phyloP scores from a whole-genome alignment of 768 basidiomycete genomes.

The Cystofilobasidium macerans region DNA sequence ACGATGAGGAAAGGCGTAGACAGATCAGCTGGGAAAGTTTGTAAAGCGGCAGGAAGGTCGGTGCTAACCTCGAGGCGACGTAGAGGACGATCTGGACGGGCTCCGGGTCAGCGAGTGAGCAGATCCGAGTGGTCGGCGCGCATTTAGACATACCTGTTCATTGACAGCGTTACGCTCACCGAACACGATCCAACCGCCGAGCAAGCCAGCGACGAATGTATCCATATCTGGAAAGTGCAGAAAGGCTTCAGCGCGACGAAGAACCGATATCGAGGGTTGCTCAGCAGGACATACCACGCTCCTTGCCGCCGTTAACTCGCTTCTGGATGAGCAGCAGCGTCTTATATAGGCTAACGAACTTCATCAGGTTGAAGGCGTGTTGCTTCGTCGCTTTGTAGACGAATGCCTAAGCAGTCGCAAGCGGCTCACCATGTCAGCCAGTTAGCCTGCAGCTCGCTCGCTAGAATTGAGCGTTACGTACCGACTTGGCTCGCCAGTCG shows the following conservation, averaged over 20 bases:
- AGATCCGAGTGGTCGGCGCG: no score
- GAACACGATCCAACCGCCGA: constrained; percentile 63
- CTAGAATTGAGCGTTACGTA: constrained; percentile 6
- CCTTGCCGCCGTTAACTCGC: constrained; percentile 67
- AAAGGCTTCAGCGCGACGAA: background rate
- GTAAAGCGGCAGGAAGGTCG: background rate
- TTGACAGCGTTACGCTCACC: constrained; percentile 42
- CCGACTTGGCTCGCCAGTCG: constrained; percentile 51
- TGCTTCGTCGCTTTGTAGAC: constrained; percentile 79
- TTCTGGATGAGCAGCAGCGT: constrained; percentile 67
- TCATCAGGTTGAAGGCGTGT: constrained; percentile 56
- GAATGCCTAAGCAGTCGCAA: no score
- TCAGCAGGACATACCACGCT: constrained; percentile 42
- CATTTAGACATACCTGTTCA: constrained; percentile 32
- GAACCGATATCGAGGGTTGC: background rate
- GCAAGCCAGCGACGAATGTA: constrained; percentile 80
- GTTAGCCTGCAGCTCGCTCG: background rate
- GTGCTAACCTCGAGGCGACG: constrained; percentile 41
- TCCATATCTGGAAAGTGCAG: constrained; percentile 43
- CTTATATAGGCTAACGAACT: constrained; percentile 93
- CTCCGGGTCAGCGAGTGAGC: no score
- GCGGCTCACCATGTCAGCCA: background rate
- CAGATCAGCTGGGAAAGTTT: no score
- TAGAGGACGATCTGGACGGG: constrained; percentile 77
- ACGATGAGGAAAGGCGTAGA: constrained; percentile 38